Conservation (phyloP, 352 stramenopile species). For the Globisporangium cylindrosporum region DNA sequence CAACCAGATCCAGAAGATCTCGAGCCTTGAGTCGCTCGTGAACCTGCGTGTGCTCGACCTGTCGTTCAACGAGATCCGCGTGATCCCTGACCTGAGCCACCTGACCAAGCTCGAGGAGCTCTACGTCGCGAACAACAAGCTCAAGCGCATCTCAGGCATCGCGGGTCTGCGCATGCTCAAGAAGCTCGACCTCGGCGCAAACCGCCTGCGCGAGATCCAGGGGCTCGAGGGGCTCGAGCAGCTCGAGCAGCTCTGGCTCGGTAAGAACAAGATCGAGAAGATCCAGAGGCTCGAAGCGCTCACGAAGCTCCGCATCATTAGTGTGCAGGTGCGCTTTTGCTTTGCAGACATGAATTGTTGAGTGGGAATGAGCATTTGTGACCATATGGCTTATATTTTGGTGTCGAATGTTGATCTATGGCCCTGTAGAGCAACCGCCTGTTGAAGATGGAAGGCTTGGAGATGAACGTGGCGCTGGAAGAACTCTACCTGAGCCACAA, state of each 20-base stretch:
- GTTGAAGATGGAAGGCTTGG: conserved; percentile 90
- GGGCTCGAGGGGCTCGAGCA: conserved; percentile 86
- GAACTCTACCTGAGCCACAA: conserved; percentile 99
- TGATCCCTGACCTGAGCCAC: conserved; percentile 78
- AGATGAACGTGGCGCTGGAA: conserved; percentile 83
- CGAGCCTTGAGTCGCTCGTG: conserved; percentile 51
- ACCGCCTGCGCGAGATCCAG: conserved; percentile 92
- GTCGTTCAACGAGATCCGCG: conserved; percentile 96
- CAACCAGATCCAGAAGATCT: conserved; percentile 93
- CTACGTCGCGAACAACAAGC: conserved; percentile 98
- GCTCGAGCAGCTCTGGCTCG: conserved; percentile 96
- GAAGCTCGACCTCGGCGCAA: conserved; percentile 97
- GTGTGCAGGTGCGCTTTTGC: conserved; percentile 45
- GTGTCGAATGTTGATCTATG: neutral
- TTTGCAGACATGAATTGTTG: conserved; percentile 1
- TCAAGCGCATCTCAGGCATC: conserved; percentile 94
- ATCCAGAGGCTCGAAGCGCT: conserved; percentile 88
- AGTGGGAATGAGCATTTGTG: neutral
- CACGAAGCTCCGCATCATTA: conserved; percentile 86
- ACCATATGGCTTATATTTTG: neutral
- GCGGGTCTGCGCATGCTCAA: conserved; percentile 76
- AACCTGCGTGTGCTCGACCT: conserved; percentile 91
- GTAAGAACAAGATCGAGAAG: conserved; percentile 97
- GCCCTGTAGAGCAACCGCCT: conserved; percentile 94
- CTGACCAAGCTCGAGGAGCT: conserved; percentile 88